Evolutionary conservation across 2,329 filamentous ascomycete genomes (phyloP).

Genomic region (Cladosporium sp.): DNA sequence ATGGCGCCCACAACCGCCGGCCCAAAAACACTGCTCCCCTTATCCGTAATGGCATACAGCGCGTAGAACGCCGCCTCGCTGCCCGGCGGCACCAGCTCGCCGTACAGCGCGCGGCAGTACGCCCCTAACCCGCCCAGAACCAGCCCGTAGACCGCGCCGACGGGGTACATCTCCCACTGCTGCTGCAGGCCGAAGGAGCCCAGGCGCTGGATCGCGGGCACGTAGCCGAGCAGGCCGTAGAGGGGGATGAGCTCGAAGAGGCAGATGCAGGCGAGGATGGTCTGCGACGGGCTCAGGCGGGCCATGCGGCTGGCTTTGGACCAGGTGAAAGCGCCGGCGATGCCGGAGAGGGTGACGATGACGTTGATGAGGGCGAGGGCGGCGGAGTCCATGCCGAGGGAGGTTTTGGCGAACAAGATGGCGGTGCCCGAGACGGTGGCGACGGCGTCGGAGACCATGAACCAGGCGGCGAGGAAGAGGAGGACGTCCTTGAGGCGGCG

Average conservation of each 20-base stretch:
- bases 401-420: constrained; percentile 91
- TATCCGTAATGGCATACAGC: constrained; percentile 94
- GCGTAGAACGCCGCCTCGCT: constrained; percentile 96
- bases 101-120: constrained; percentile 88
- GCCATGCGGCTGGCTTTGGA: constrained; percentile 66
- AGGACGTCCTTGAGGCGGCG: constrained; percentile 65
- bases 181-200: constrained; percentile 83
- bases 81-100: constrained; percentile 87
- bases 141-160: constrained; percentile 86
- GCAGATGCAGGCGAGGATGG: constrained; percentile 83
- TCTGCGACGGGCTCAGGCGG: constrained; percentile 70
- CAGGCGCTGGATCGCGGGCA: constrained; percentile 68
- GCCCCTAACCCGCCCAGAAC: constrained; percentile 88
- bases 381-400: constrained; percentile 81
- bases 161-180: constrained; percentile 92
- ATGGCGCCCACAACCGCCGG: constrained; percentile 90
- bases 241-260: constrained; percentile 89
- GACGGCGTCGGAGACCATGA: constrained; percentile 86
- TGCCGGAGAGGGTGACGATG: constrained; percentile 76
- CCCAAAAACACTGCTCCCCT: constrained; percentile 88
- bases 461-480: constrained; percentile 83
- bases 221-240: constrained; percentile 82
- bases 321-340: constrained; percentile 87
- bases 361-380: constrained; percentile 89
- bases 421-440: constrained; percentile 93